Evolutionary conservation across 352 stramenopile genomes (phyloP).

Genomic region (Pythium oligandrum): DNA sequence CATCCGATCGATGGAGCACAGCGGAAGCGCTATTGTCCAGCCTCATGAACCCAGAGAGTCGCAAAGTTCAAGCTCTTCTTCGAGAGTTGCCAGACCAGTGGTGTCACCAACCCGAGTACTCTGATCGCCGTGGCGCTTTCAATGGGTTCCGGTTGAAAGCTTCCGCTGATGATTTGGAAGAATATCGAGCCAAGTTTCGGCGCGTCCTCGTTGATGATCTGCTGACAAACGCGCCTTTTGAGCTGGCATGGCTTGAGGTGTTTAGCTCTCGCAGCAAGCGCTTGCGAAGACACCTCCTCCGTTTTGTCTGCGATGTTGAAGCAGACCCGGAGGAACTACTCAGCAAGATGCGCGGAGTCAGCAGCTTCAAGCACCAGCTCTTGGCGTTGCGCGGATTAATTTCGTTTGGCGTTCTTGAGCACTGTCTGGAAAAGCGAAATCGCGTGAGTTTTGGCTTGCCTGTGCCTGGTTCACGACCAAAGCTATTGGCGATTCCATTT

Average conservation of each 20-base stretch:
- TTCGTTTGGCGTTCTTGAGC: constrained; percentile 68
- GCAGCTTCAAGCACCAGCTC: constrained; percentile 34
- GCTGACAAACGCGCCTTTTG: constrained; percentile 47
- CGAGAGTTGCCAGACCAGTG: constrained; percentile 24
- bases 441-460: constrained; percentile 78
- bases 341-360: constrained; percentile 1
- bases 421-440: constrained; percentile 84
- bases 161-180: constrained; percentile 11
- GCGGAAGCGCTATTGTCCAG: constrained; percentile 43
- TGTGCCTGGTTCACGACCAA: constrained; percentile 27
- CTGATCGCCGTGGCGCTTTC: constrained; percentile 28
- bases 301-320: no score
- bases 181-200: constrained; percentile 21
- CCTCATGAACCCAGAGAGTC: constrained; percentile 9
- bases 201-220: constrained; percentile 52
- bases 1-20: constrained; percentile 45
- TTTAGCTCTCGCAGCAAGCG: constrained; percentile 12
- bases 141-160: constrained; percentile 38
- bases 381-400: constrained; percentile 72
- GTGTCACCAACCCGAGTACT: constrained; percentile 31
- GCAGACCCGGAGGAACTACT: no score
- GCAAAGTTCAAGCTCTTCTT: constrained; percentile 32
- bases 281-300: no score
- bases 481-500: constrained; percentile 85
- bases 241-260: constrained; percentile 59